These are phyloP conservation scores for Myrica gale DNA, from an alignment of 306 rosid species.

Conservation along the genomic window DNA sequence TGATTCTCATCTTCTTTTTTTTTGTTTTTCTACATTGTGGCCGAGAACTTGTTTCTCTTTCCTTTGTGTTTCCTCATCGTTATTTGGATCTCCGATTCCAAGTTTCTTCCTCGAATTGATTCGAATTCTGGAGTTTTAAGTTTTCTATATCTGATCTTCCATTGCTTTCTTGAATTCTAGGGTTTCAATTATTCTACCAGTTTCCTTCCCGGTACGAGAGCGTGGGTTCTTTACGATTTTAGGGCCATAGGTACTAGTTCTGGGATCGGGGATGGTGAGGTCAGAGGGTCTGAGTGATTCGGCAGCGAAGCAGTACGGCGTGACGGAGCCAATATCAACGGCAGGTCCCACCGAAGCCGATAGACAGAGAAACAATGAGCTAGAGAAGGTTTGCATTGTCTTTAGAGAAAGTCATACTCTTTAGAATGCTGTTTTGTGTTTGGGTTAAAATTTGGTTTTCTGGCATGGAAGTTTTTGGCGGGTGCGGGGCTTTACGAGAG, in stretches of 20 bases:
- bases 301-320: constrained; percentile 48
- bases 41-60: neutral
- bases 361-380: constrained; percentile 40
- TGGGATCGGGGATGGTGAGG: constrained; percentile 46
- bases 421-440: neutral
- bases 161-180: constrained; percentile 1
- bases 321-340: constrained; percentile 62
- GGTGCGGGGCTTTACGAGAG: constrained; percentile 62
- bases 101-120: neutral
- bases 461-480: constrained; percentile 45
- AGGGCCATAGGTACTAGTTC: neutral
- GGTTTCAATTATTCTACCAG: neutral
- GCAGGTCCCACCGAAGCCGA: constrained; percentile 61
- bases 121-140: neutral
- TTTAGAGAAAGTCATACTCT: neutral
- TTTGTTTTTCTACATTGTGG: neutral
- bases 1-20: neutral
- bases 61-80: neutral
- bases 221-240: no score
- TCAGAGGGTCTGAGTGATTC: constrained; percentile 45
- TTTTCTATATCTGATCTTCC: neutral
- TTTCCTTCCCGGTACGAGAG: no score
- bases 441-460: constrained; percentile 11
- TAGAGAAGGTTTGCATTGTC: constrained; percentile 59
- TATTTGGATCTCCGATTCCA: neutral